Percentiles rank a stretch among this genome's conserved stretches.
These are phyloP conservation scores for Fusarium agapanthi DNA, from an alignment of 2,329 filamentous ascomycete genomes.

Conservation along the genomic window DNA sequence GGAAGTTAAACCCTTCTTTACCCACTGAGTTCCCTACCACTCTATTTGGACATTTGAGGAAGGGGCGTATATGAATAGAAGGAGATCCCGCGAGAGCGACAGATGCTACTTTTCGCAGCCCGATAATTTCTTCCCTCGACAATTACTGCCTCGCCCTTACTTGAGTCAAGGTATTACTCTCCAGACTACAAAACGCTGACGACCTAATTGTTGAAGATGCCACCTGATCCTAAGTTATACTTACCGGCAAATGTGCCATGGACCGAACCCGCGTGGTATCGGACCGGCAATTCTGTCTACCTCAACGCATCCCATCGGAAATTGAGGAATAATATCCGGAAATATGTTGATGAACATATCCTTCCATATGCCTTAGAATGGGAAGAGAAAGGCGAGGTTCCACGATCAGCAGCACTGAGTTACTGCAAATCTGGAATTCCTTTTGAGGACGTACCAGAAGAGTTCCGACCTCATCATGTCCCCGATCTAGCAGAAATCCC, in stretches of 20 bases:
- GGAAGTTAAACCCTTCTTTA: not conserved
- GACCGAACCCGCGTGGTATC: not conserved
- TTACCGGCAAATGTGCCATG: not conserved
- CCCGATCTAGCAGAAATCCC: not conserved
- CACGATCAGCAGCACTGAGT: not conserved
- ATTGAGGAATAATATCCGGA: not conserved
- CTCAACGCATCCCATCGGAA: not conserved
- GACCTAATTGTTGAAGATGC: not conserved
- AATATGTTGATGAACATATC: not conserved
- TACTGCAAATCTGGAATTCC: not conserved
- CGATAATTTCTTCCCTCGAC: accelerated
- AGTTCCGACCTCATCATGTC: not conserved
- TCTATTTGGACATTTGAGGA: not conserved
- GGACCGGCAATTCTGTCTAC: not conserved
- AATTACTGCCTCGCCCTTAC: accelerated
- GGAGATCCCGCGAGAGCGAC: accelerated
- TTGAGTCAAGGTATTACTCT: accelerated
- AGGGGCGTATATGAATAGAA: accelerated
- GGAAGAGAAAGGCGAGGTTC: not conserved
- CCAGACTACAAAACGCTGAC: not conserved
- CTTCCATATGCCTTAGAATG: not conserved
- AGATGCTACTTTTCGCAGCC: not conserved
- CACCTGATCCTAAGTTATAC: not conserved
- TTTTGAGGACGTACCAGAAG: not conserved
- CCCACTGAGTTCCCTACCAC: not conserved